A percentile compares a stretch with the other conserved stretches of the same genome.
Evolutionary conservation across 2,329 filamentous ascomycete species (phyloP).

Genomic region (Cryoendolithus antarcticus): DNA sequence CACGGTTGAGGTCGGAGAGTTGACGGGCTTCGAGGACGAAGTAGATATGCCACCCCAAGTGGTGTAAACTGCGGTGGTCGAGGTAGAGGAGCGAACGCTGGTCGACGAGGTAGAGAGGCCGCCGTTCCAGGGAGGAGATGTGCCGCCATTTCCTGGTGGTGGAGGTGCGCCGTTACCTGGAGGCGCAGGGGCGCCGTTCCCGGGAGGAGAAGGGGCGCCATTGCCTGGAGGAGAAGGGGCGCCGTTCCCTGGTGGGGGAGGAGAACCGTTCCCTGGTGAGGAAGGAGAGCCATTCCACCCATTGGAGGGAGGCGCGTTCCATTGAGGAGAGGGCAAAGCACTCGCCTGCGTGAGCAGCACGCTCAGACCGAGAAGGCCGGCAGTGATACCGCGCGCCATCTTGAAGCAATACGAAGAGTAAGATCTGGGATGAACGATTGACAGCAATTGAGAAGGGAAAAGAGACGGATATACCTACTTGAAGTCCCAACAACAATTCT

Average conservation of each 20-base stretch:
- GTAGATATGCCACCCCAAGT: background rate
- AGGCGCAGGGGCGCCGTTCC: too few relatives aligned
- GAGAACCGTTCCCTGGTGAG: too few relatives aligned
- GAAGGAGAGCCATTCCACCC: too few relatives aligned
- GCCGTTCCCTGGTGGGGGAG: too few relatives aligned
- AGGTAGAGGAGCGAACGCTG: background rate
- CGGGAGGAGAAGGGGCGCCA: too few relatives aligned
- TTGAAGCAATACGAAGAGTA: background rate
- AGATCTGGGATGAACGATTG: background rate
- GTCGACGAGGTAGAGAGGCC: background rate
- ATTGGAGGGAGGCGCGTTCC: too few relatives aligned
- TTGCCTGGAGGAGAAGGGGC: too few relatives aligned
- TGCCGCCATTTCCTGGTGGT: background rate
- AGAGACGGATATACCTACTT: background rate
- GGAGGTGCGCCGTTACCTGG: background rate
- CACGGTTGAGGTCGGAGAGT: background rate
- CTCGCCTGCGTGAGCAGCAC: constrained; percentile 1
- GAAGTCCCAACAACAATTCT: too few relatives aligned
- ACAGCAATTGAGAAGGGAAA: background rate
- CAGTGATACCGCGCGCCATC: constrained; percentile 2
- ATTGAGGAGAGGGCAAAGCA: background rate
- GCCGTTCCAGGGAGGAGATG: too few relatives aligned
- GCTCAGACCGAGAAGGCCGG: constrained; percentile 5
- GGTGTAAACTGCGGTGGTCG: background rate
- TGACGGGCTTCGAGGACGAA: background rate